phyloP scores from a whole-genome alignment of 306 rosid species.

The Lathyrus oleraceus region DNA sequence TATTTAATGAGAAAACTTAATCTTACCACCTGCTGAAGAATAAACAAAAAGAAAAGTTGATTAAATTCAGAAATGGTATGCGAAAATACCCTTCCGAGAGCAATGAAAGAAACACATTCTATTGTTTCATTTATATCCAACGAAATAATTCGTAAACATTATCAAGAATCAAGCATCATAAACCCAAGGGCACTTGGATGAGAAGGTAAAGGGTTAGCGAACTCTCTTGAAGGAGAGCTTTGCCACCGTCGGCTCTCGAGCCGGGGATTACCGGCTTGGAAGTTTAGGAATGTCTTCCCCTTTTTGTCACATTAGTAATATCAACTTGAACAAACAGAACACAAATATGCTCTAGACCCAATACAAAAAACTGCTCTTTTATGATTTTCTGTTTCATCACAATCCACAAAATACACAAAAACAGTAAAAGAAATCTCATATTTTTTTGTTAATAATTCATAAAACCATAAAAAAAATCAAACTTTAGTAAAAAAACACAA shows the following conservation, averaged over 20 bases:
- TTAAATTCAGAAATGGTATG: slow-evolving; percentile 1
- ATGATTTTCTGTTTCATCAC: not conserved
- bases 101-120: slow-evolving; percentile 13
- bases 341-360: not conserved
- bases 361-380: not conserved
- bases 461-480: not conserved
- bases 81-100: not conserved
- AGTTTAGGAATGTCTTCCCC: not conserved
- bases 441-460: not conserved
- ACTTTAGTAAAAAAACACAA: not conserved
- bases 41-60: slow-evolving; percentile 10
- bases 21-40: slow-evolving; percentile 24
- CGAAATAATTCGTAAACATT: not conserved
- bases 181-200: too few species aligned
- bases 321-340: slow-evolving; percentile 6
- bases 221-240: too few species aligned
- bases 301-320: not conserved
- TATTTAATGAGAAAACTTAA: slow-evolving; percentile 23
- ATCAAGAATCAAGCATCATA: not conserved
- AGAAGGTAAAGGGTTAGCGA: too few species aligned
- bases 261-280: not conserved
- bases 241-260: too few species aligned
- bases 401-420: slow-evolving; percentile 18
- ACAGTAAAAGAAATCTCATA: not conserved
- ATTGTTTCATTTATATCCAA: not conserved